phyloP scores from a whole-genome alignment of 2,329 filamentous ascomycete genomes.

The Rhynchosporium graminicola region DNA sequence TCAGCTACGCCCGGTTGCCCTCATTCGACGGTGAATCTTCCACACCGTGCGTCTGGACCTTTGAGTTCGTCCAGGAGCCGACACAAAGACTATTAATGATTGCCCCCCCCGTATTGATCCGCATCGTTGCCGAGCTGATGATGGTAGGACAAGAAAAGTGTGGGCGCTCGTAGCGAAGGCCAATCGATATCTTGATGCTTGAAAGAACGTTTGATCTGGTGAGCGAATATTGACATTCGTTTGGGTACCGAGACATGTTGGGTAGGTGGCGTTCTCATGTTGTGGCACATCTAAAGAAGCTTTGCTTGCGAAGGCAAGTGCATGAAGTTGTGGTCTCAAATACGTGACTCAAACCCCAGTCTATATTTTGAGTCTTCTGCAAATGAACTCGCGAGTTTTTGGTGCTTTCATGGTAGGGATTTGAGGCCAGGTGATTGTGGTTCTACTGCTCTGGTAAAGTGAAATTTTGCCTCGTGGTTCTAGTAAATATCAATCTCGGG shows the following conservation, averaged over 20 bases:
- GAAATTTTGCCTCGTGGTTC: too few relatives aligned
- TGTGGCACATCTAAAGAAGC: neutral
- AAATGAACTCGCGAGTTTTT: too few relatives aligned
- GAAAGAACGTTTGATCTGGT: neutral
- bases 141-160: slow-evolving; percentile 1
- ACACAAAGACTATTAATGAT: neutral
- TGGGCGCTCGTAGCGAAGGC: neutral
- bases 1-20: neutral
- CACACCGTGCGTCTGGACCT: neutral
- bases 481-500: too few relatives aligned
- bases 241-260: slow-evolving; percentile 10
- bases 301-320: neutral
- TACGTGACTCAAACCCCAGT: neutral
- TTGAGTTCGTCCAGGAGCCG: slow-evolving; percentile 8
- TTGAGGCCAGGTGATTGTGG: too few relatives aligned
- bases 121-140: slow-evolving; percentile 6
- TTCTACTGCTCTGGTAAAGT: too few relatives aligned
- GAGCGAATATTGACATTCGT: slow-evolving; percentile 11
- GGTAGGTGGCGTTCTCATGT: neutral
- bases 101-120: slow-evolving; percentile 4
- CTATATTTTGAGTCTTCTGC: too few relatives aligned
- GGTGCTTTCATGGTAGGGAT: too few relatives aligned
- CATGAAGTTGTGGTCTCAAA: neutral
- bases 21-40: slow-evolving; percentile 4
- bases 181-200: slow-evolving; percentile 3